Evolutionary conservation across 805 yeast species (phyloP), one percentile per base, ranked within the genome.

Genomic region (Suhomyces sp.): DNA sequence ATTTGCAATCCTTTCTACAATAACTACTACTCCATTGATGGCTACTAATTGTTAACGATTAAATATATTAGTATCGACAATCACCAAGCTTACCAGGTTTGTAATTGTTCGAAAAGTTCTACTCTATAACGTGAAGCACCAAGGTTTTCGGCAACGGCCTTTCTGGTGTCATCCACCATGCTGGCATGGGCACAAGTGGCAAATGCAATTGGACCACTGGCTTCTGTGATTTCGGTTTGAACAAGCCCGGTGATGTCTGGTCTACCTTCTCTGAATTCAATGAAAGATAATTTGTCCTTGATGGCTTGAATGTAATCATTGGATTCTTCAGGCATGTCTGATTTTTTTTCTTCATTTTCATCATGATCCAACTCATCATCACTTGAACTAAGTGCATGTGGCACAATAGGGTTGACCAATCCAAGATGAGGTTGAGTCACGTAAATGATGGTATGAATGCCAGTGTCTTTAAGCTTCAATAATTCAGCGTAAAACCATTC

Each of bases 141-240:
- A 43, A 65, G 48, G 41, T 55, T 57, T 35, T 50, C 38, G 8
- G 49, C 56, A 20, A 64, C 51, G 1, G 56, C 42, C 25, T 38
- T 44, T 50, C 70, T 54, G 28, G 54, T 41, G 5, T 51, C 58
- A 40, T 63, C 68, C 24, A 61, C 70, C 63, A 73, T 61, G 18
- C 58, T 40, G 18, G 68, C 62, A 51, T 72, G 75, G 16, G 75
- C 77, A 60, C 81, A 76, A 4, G 70, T 63, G 35, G 68, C 70
- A 43, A 76, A 54, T 2, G 74, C 78, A 33, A 69, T 44, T 5
- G 74, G 48, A 6, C 74, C 74, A 11, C 43, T 39, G 13, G 68
- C 44, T 25, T 57, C 62, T 2, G 27, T 35, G 10, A 74, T 54
- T 38, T 72, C 78, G 7, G 48, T 35, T 5, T 43, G 42, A 11